Evolutionary conservation across 1,284 basidiomycete genomes (phyloP), one percentile per base, ranked within the genome.

Genomic region (Fistulinella cinereoalba): DNA sequence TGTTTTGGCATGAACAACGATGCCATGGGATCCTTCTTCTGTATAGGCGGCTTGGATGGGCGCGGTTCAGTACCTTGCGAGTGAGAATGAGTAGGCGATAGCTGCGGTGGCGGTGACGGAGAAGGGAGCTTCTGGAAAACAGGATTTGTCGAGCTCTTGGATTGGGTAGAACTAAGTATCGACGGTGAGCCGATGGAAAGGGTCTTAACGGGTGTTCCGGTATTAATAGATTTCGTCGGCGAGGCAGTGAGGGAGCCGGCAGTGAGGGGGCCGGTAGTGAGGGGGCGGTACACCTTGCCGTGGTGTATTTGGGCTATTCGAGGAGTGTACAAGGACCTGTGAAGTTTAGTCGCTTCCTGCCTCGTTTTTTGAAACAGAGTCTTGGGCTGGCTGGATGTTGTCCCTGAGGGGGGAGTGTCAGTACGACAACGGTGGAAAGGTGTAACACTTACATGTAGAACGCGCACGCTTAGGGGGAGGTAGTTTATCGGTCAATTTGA

Each of bases 1-100:
- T 81, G 81, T 65, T 87, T 88, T 37, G 85, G 86, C 66, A 88
- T 80, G 63, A 88, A 88, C 31, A 88, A 65, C 41, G 76, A 72
- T 40, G 82, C 71, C 75, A 79, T 79, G 22, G 79, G 80, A 60
- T 85, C 76, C 64, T 75, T 85, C 70, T 81, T 85, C 50, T 63
- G 55, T 53, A 69, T 52, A n/a, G 65, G 64, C 24, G 67, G 54
- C 55, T 70, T 74, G 36, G 62, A 41, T 41, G 63, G 64, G 40
- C 60, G 59, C 45, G 52, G 42, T 43, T 57, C 61, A 7, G 41
- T 48, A 25, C 41, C 19, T 40, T 52, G 54, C 32, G 56, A 51
- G 44, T 50, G 50, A 19, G 56, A 36, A 25, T 47, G 54, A 29
- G 46, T 44, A n/a, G 55, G 50, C 2, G 57, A 44, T 1, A 47